Evolutionary conservation across 202 grass and related monocot species (phyloP), one percentile per base, ranked within the genome.

Genomic region (Zizania palustris): DNA sequence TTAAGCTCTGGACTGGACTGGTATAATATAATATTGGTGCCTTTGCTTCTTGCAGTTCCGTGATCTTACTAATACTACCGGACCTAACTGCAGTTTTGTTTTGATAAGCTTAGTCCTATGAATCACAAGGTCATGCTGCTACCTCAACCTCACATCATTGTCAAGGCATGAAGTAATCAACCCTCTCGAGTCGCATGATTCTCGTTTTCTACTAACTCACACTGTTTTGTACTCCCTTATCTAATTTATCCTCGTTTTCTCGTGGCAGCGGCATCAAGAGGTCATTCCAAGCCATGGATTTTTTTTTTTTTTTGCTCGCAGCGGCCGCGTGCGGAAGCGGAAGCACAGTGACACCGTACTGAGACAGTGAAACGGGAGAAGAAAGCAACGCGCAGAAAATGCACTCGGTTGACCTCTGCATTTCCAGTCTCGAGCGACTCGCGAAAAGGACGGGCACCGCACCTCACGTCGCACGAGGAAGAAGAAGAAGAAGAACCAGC

Each of bases 321-420:
- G 63, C 11, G 39, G 7, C 15, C 61, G 37, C 15, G 15, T 43
- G 37, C 63, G 5, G 3, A 7, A 12, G 37, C 63, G 5, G 3
- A 7, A 12, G 19, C n/a, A 20, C n/a, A 4, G 7, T 28, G 28
- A 28, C 28, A 28, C 28, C n/a, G 19, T 55, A 19, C 51, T 20
- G 51, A 41, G 1, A 5, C 12, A 12, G 11, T 20, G 51, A 14
- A 42, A 39, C 20, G 21, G 3, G 63, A 20, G 45, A 12, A 33
- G 45, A 72, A 72, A 65, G 37, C 59, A 38, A 40, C 53, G 65
- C 49, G 7, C 60, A 57, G 59, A 73, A 59, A 2, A 74, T 41
- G 22, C 36, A 74, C 60, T 58, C 46, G 22, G 49, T 67, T 74
- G 60, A 82, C 70, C 33, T 15, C 57, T 44, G 42, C n/a, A 11